These are phyloP conservation scores for Parascedosporium putredinis DNA, from an alignment of 2,329 filamentous ascomycete species.

Conservation along the genomic window DNA sequence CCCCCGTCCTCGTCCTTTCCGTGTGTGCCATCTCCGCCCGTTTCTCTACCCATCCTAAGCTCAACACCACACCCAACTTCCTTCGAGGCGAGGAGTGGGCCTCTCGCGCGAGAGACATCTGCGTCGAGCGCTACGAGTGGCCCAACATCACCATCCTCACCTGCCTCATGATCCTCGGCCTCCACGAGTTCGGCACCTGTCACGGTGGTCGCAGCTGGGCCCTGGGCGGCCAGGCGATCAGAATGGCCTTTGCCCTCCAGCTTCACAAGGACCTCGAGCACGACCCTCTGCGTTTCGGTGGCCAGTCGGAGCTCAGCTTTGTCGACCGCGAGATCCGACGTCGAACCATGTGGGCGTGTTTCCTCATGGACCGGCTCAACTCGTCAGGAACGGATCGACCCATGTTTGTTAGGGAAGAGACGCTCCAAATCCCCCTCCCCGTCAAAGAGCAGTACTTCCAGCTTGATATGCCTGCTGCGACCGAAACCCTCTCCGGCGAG, in stretches of 20 bases:
- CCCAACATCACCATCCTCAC: constrained; percentile 95
- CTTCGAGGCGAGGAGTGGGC: constrained; percentile 89
- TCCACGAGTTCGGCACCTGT: constrained; percentile 95
- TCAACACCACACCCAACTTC: constrained; percentile 66
- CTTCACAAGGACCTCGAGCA: constrained; percentile 84
- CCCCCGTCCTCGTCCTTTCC: constrained; percentile 89
- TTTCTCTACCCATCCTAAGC: constrained; percentile 79
- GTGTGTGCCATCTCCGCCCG: constrained; percentile 93
- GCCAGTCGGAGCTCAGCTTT: constrained; percentile 63
- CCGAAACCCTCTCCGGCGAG: constrained; percentile 69
- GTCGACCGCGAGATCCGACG: constrained; percentile 88
- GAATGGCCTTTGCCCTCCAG: constrained; percentile 94
- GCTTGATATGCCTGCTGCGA: constrained; percentile 80
- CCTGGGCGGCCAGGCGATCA: constrained; percentile 83
- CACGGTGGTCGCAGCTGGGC: constrained; percentile 95
- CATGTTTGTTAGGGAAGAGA: constrained; percentile 82
- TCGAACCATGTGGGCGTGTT: constrained; percentile 96
- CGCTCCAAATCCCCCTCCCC: constrained; percentile 78
- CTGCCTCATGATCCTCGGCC: constrained; percentile 73
- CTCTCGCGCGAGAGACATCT: constrained; percentile 73
- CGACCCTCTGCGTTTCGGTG: constrained; percentile 58
- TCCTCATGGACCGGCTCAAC: constrained; percentile 95
- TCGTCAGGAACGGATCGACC: constrained; percentile 90
- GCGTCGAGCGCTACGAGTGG: constrained; percentile 79
- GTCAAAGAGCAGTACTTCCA: constrained; percentile 86